phyloP scores from a whole-genome alignment of 768 basidiomycete species.

The Polyporus arcularius region DNA sequence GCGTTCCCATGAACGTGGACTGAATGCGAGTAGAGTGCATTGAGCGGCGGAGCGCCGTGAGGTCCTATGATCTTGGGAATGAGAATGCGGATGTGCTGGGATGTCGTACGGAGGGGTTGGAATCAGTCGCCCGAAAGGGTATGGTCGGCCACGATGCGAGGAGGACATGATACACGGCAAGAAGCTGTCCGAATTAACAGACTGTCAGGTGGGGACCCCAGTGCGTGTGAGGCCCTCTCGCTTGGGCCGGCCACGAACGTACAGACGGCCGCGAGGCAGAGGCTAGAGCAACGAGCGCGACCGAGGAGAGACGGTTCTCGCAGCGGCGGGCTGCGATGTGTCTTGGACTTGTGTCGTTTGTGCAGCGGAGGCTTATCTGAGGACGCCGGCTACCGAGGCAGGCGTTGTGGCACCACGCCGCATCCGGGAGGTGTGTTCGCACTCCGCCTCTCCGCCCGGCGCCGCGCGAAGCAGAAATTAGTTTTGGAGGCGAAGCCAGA shows the following conservation, averaged over 20 bases:
- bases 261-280: not conserved
- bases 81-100: slow-evolving; percentile 5
- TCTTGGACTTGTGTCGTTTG: not conserved
- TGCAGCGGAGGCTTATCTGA: not conserved
- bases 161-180: slow-evolving; percentile 13
- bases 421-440: slow-evolving; percentile 9
- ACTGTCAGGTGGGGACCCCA: slow-evolving; percentile 15
- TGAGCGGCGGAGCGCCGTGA: slow-evolving; percentile 19
- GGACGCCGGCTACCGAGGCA: not conserved
- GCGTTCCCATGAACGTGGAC: slow-evolving; percentile 22
- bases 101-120: slow-evolving; percentile 8
- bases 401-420: slow-evolving; percentile 1
- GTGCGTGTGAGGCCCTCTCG: not conserved
- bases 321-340: too few species aligned
- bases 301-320: not conserved
- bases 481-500: slow-evolving; percentile 5
- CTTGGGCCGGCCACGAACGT: not conserved
- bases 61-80: slow-evolving; percentile 16
- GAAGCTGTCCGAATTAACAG: slow-evolving; percentile 13
- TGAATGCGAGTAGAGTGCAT: slow-evolving; percentile 14
- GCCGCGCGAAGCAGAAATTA: slow-evolving; percentile 7
- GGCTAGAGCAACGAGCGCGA: slow-evolving; percentile 4
- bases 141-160: slow-evolving; percentile 20
- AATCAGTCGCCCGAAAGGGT: slow-evolving; percentile 11
- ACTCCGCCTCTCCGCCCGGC: slow-evolving; percentile 10